Evolutionary conservation across 345 rosid genomes (phyloP).

Genomic region (Iberis pinnata): DNA sequence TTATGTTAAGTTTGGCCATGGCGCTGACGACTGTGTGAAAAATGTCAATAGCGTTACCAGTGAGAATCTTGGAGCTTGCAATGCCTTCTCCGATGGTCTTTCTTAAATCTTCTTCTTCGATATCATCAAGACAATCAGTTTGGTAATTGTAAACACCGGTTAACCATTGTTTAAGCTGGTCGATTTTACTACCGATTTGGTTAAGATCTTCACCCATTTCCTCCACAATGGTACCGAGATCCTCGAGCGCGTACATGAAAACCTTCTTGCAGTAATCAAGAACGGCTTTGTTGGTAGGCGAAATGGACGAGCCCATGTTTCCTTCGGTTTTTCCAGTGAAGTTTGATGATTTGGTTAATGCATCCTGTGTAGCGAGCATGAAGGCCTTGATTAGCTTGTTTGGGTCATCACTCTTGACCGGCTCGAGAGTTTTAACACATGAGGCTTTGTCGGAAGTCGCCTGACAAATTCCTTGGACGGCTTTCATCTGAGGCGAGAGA

Average conservation of each 20-base stretch:
- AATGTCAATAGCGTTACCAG: conserved; percentile 53
- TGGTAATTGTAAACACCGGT: conserved; percentile 55
- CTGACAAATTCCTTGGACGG: conserved; percentile 39
- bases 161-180: conserved; percentile 41
- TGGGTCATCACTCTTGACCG: conserved; percentile 41
- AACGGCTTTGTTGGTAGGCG: conserved; percentile 34
- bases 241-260: conserved; percentile 33
- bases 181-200: conserved; percentile 26
- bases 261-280: conserved; percentile 35
- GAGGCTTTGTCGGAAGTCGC: conserved; percentile 43
- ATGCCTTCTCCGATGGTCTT: conserved; percentile 31
- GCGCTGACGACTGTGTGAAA: conserved; percentile 31
- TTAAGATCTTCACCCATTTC: conserved; percentile 34
- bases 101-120: conserved; percentile 25
- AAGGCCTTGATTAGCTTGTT: conserved; percentile 45
- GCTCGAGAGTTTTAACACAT: conserved; percentile 45
- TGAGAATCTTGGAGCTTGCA: conserved; percentile 31
- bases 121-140: conserved; percentile 48
- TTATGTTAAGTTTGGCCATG: conserved; percentile 30
- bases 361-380: conserved; percentile 29
- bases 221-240: conserved; percentile 27
- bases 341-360: conserved; percentile 32
- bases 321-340: conserved; percentile 33
- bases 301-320: conserved; percentile 28
- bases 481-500: conserved; percentile 36